phyloP scores from a whole-genome alignment of 2,329 filamentous ascomycete genomes.

The Mariannaea elegans region DNA sequence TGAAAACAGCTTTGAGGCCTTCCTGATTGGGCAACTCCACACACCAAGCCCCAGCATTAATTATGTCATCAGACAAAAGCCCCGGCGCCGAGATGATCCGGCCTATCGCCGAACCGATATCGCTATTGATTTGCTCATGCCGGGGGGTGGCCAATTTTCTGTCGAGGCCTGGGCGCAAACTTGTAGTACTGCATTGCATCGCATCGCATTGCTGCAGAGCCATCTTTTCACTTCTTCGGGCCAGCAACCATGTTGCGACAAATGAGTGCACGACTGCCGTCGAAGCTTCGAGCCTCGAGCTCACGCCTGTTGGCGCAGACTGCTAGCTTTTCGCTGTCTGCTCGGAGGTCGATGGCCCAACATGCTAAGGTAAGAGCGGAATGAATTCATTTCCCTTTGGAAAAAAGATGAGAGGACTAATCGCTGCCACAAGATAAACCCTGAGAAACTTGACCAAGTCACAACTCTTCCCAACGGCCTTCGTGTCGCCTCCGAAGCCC shows the following conservation, averaged over 20 bases:
- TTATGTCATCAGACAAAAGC: constrained; percentile 33
- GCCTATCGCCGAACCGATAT: constrained; percentile 40
- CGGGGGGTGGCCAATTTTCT: constrained; percentile 36
- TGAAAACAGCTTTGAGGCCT: neutral
- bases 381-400: neutral
- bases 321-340: constrained; percentile 30
- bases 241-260: constrained; percentile 47
- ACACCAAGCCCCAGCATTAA: neutral
- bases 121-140: constrained; percentile 17
- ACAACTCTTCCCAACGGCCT: constrained; percentile 92
- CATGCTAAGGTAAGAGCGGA: constrained; percentile 43
- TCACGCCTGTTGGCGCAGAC: constrained; percentile 36
- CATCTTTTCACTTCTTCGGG: constrained; percentile 5
- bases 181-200: constrained; percentile 16
- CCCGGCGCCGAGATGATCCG: constrained; percentile 42
- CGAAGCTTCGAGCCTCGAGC: constrained; percentile 36
- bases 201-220: constrained; percentile 25
- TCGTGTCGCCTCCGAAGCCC: constrained; percentile 91
- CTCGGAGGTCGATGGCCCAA: constrained; percentile 44
- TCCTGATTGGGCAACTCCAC: neutral
- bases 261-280: constrained; percentile 45
- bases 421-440: constrained; percentile 68
- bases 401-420: constrained; percentile 1
- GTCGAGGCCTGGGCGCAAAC: constrained; percentile 35
- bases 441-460: constrained; percentile 80